Percentiles rank a stretch among this genome's conserved stretches.
phyloP scores from a whole-genome alignment of 2,329 filamentous ascomycete species.

The Fusarium sp. region DNA sequence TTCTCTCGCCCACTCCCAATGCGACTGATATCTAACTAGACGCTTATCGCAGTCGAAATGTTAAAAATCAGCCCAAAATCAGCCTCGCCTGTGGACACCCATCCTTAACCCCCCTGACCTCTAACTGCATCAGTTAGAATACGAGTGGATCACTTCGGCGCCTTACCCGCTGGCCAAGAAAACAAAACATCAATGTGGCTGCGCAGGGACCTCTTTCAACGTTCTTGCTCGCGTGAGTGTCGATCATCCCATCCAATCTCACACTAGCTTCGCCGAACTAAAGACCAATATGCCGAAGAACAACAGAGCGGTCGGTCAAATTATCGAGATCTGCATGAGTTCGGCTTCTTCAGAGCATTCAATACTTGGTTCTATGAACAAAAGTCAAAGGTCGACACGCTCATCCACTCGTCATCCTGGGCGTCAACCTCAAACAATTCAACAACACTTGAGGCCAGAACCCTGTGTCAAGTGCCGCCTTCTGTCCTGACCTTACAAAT shows the following conservation, averaged over 20 bases:
- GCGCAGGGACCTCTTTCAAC: neutral
- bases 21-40: neutral
- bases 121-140: neutral
- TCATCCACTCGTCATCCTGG: neutral
- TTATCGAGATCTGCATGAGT: neutral
- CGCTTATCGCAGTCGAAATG: neutral
- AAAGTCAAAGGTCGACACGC: neutral
- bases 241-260: neutral
- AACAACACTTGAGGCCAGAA: neutral
- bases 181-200: neutral
- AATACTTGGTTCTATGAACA: neutral
- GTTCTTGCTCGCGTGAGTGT: neutral
- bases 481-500: neutral
- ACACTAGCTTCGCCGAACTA: neutral
- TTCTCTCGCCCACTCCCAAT: neutral
- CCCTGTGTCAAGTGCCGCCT: neutral
- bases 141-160: neutral
- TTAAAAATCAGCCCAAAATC: neutral
- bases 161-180: neutral
- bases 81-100: neutral
- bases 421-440: neutral
- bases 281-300: neutral
- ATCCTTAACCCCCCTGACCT: neutral
- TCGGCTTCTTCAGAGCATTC: neutral
- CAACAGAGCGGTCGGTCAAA: neutral